Conservation (phyloP, 805 yeast genomes). For the Metschnikowia kunwiensis region DNA sequence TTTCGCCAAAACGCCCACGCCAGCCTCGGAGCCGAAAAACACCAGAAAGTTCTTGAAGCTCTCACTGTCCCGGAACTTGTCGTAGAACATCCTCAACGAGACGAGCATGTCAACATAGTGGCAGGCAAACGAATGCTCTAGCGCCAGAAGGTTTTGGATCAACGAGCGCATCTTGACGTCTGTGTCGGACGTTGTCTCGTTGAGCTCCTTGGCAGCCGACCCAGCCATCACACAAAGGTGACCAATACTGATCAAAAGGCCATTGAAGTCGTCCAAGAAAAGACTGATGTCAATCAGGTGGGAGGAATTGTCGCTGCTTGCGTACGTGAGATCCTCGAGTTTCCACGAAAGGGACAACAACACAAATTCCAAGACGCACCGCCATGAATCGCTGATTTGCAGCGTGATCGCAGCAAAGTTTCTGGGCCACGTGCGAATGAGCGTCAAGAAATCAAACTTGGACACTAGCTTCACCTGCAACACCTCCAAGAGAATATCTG, state of each 20-base stretch:
- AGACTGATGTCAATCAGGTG: slow-evolving; percentile 25
- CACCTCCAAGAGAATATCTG: slow-evolving; percentile 17
- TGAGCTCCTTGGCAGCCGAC: slow-evolving; percentile 8
- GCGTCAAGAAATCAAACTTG: slow-evolving; percentile 20
- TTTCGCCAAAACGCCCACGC: slow-evolving; percentile 19
- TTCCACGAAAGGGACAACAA: slow-evolving; percentile 32
- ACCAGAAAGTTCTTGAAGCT: slow-evolving; percentile 28
- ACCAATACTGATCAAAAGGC: slow-evolving; percentile 16
- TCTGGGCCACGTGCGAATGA: slow-evolving; percentile 23
- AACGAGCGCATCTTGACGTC: slow-evolving; percentile 9
- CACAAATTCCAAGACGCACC: slow-evolving; percentile 24
- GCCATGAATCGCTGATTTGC: slow-evolving; percentile 17
- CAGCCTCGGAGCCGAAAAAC: slow-evolving; percentile 26
- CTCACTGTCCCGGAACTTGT: slow-evolving; percentile 24
- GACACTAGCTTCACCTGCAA: slow-evolving; percentile 22
- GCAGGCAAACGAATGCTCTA: slow-evolving; percentile 23
- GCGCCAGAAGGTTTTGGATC: slow-evolving; percentile 23
- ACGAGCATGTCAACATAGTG: slow-evolving; percentile 33
- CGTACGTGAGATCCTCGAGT: slow-evolving; percentile 31
- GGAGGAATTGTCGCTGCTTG: slow-evolving; percentile 18
- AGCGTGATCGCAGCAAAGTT: slow-evolving; percentile 17
- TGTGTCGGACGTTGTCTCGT: slow-evolving; percentile 9
- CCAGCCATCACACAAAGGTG: slow-evolving; percentile 12
- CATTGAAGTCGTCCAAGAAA: slow-evolving; percentile 22
- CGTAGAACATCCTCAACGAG: slow-evolving; percentile 33